Conservation (phyloP, 1,284 basidiomycete genomes). For the Violaceomyces palustris region DNA sequence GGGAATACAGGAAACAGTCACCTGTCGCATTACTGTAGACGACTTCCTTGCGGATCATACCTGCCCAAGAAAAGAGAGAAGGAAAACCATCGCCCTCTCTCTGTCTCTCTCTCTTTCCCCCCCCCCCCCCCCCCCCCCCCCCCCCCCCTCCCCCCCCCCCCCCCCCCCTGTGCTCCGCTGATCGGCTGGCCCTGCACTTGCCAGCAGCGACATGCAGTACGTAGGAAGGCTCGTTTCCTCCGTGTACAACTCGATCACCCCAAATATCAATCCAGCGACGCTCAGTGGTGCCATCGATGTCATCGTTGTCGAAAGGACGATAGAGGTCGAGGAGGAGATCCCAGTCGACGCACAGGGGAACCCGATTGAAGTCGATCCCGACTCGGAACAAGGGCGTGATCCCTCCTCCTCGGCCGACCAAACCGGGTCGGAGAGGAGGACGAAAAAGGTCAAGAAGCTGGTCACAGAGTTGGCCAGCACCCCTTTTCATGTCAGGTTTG, state of each 20-base stretch:
- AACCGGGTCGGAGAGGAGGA: constrained; percentile 15
- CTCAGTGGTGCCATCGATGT: constrained; percentile 53
- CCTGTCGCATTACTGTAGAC: too few relatives aligned
- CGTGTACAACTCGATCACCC: constrained; percentile 53
- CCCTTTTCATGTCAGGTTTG: constrained; percentile 96
- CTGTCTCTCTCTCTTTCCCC: too few relatives aligned
- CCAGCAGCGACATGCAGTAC: constrained; percentile 54
- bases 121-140: too few relatives aligned
- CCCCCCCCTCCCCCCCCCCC: too few relatives aligned
- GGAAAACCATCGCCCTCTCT: too few relatives aligned
- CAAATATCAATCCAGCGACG: constrained; percentile 52
- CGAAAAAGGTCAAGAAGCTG: constrained; percentile 15
- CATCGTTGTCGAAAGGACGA: constrained; percentile 56
- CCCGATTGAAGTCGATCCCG: constrained; percentile 3
- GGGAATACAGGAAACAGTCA: too few relatives aligned
- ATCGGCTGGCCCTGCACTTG: too few relatives aligned
- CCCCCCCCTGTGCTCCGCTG: too few relatives aligned
- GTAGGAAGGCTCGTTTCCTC: constrained; percentile 50
- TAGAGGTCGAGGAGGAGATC: constrained; percentile 58
- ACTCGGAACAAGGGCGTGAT: neutral
- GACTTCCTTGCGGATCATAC: too few relatives aligned
- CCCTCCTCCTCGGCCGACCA: neutral
- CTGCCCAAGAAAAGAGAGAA: too few relatives aligned
- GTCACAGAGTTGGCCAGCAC: constrained; percentile 72
- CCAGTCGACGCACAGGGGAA: constrained; percentile 17